A percentile compares a stretch with the other conserved stretches of the same genome.
Evolutionary conservation across 495 filamentous ascomycete species (phyloP).

Genomic region (Margaritispora aquatica): DNA sequence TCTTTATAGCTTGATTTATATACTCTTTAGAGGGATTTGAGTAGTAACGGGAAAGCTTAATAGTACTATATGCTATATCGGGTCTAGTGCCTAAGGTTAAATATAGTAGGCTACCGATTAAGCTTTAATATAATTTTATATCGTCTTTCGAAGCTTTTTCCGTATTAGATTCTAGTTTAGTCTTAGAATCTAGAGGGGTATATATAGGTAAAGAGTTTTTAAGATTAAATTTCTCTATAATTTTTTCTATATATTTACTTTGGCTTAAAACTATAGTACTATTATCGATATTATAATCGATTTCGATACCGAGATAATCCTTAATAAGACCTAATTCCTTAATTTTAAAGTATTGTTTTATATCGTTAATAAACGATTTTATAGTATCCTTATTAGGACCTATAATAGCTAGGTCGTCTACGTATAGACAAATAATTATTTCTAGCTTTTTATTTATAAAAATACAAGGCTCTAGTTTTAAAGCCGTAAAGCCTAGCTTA

Average conservation of each 20-base stretch:
- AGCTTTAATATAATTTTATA: conserved; percentile 9
- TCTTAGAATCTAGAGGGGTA: conserved; percentile 16
- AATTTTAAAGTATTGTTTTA: conserved; percentile 18
- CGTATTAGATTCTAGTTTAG: conserved; percentile 9
- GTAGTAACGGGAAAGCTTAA: conserved; percentile 3
- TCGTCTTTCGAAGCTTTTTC: not conserved
- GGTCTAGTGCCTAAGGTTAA: conserved; percentile 13
- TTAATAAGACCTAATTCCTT: conserved; percentile 18
- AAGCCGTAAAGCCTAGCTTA: conserved; percentile 8
- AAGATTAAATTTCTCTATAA: conserved; percentile 11
- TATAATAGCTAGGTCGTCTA: conserved; percentile 20
- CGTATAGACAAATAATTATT: conserved; percentile 15
- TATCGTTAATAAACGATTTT: conserved; percentile 14
- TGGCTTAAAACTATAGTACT: conserved; percentile 11
- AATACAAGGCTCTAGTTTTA: conserved; percentile 10
- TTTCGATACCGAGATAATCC: conserved; percentile 19
- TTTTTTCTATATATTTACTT: conserved; percentile 16
- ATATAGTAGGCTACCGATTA: conserved; percentile 19
- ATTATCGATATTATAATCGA: conserved; percentile 8
- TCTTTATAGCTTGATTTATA: conserved; percentile 8
- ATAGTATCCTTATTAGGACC: conserved; percentile 3
- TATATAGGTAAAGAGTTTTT: conserved; percentile 4
- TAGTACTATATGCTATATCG: conserved; percentile 18
- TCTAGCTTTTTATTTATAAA: conserved; percentile 8
- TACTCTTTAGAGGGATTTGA: conserved; percentile 13